A percentile compares a stretch with the other conserved stretches of the same genome.
These are phyloP conservation scores for Neopestalotiopsis sp. DNA, from an alignment of 2,329 filamentous ascomycete species.

Conservation along the genomic window DNA sequence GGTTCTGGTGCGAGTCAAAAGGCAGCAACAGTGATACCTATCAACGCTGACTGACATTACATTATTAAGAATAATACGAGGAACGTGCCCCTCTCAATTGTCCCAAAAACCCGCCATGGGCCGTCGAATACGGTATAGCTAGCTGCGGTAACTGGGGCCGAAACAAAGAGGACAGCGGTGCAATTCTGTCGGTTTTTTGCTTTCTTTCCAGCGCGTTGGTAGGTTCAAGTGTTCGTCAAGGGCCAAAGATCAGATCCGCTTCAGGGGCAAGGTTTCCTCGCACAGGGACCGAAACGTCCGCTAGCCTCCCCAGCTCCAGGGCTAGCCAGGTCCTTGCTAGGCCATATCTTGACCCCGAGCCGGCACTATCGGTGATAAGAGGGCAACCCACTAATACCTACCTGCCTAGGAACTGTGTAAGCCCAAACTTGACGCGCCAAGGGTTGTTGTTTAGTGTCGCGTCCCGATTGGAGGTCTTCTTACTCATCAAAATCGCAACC, in stretches of 20 bases:
- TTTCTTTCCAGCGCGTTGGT: neutral
- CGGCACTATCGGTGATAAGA: constrained; percentile 9
- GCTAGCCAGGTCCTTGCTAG: neutral
- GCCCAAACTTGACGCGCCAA: neutral
- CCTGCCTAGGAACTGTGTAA: neutral
- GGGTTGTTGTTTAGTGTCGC: constrained; percentile 7
- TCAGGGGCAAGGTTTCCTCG: constrained; percentile 6
- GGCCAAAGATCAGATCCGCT: constrained; percentile 16
- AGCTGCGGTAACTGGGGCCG: neutral
- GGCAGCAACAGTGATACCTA: neutral
- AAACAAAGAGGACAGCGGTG: constrained; percentile 20
- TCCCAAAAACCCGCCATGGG: neutral
- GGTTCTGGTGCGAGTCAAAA: neutral
- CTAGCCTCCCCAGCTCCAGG: neutral
- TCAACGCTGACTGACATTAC: neutral
- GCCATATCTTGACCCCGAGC: neutral
- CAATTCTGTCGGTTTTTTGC: constrained; percentile 12
- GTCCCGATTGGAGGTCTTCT: constrained; percentile 7
- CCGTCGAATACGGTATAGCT: neutral
- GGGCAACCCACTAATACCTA: neutral
- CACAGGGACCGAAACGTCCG: constrained; percentile 1
- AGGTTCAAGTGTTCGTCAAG: neutral
- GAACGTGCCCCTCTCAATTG: neutral
- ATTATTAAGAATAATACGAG: neutral
- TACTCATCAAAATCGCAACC: neutral